Evolutionary conservation across 495 filamentous ascomycete species (phyloP).

Genomic region (Podospora sp.): DNA sequence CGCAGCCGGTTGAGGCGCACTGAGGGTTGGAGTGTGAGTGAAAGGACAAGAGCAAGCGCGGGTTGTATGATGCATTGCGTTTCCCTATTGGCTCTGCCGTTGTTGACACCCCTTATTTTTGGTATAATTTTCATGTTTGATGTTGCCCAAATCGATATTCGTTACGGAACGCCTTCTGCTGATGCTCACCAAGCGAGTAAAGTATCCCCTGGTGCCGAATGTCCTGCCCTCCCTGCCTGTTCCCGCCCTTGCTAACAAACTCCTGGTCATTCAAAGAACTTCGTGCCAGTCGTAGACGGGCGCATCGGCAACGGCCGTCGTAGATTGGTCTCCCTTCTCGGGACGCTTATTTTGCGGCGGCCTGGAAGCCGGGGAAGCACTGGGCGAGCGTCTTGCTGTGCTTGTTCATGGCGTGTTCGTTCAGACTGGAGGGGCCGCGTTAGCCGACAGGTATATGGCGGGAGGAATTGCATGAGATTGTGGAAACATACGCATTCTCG

Average conservation of each 20-base stretch:
- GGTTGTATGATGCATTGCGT: not conserved
- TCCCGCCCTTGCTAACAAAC: conserved; percentile 8
- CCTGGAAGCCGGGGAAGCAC: conserved; percentile 55
- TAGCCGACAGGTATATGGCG: not conserved
- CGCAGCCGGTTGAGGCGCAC: conserved; percentile 35
- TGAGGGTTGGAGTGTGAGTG: conserved; percentile 15
- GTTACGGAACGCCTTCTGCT: conserved; percentile 21
- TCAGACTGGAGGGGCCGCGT: conserved; percentile 41
- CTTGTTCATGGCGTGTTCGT: conserved; percentile 58
- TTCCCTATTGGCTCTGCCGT: not conserved
- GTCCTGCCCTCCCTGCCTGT: conserved; percentile 7
- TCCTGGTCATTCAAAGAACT: conserved; percentile 7
- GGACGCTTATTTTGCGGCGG: conserved; percentile 22
- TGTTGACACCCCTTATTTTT: not conserved
- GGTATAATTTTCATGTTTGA: not conserved
- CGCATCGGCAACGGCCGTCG: not conserved
- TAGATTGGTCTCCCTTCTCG: conserved; percentile 6
- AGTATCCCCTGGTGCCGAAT: not conserved
- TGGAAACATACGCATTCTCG: conserved; percentile 49
- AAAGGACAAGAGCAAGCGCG: not conserved
- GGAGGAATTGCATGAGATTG: conserved; percentile 5
- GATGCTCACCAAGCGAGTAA: conserved; percentile 12
- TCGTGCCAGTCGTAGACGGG: not conserved
- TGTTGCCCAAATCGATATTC: conserved; percentile 11
- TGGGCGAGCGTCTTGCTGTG: conserved; percentile 55